Evolutionary conservation across 441 rosid genomes (phyloP).

Genomic region (Corymbia calophylla): DNA sequence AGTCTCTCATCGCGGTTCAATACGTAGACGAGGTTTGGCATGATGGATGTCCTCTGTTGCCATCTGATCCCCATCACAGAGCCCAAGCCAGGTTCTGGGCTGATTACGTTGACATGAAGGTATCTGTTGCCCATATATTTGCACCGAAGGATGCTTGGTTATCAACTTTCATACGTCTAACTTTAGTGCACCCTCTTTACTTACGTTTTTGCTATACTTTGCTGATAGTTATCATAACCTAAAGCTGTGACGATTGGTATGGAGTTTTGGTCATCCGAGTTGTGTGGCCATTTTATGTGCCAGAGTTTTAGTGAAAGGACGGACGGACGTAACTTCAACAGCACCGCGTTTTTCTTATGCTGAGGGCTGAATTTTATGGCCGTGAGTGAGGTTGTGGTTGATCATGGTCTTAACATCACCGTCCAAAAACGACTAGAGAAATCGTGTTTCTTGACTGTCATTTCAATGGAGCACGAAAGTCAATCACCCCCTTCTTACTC

Average conservation of each 20-base stretch:
- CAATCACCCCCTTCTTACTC: neutral
- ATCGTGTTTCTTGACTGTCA: neutral
- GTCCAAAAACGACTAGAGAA: neutral
- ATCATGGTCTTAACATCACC: neutral
- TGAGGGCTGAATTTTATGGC: neutral
- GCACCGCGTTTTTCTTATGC: neutral
- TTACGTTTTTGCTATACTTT: neutral
- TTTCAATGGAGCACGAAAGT: neutral
- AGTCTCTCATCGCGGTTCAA: neutral
- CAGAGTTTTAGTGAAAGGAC: neutral
- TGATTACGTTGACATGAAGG: neutral
- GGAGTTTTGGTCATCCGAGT: neutral
- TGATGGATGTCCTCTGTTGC: neutral
- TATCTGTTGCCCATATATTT: neutral
- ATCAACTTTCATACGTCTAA: neutral
- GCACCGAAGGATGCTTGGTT: neutral
- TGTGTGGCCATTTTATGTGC: neutral
- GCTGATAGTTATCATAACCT: neutral
- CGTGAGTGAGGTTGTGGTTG: neutral
- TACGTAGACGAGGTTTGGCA: slow-evolving; percentile 1
- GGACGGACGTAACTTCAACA: neutral
- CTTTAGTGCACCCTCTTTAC: neutral
- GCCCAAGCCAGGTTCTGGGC: slow-evolving; percentile 3
- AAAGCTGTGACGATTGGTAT: neutral
- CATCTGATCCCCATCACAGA: neutral